Percentiles rank a stretch among this genome's conserved stretches.
phyloP scores from a whole-genome alignment of 2,329 filamentous ascomycete species.

The Elsinoe ampelina region DNA sequence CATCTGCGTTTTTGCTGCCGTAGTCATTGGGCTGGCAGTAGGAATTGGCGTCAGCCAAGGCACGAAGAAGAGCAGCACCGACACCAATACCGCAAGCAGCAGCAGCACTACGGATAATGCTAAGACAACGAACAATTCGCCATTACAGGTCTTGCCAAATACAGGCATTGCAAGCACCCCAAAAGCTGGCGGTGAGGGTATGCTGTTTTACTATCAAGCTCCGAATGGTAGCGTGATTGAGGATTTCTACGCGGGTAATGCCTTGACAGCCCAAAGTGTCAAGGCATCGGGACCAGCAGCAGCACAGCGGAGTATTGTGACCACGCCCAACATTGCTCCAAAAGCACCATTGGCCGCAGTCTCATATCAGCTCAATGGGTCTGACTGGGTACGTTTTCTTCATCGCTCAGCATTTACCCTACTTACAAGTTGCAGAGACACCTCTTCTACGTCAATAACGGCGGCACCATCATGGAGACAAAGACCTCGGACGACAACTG shows the following conservation, averaged over 20 bases:
- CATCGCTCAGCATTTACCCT: neutral
- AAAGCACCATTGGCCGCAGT: neutral
- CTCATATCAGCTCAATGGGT: neutral
- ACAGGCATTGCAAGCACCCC: constrained; percentile 5
- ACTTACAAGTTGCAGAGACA: neutral
- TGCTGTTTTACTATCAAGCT: constrained; percentile 6
- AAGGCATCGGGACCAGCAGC: neutral
- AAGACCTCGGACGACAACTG: neutral
- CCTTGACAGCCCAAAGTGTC: constrained; percentile 1
- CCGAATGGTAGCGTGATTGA: constrained; percentile 6
- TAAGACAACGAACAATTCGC: neutral
- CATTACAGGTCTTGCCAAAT: neutral
- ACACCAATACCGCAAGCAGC: neutral
- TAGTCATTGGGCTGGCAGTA: neutral
- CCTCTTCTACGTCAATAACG: constrained; percentile 3
- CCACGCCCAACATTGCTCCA: neutral
- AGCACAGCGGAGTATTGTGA: neutral
- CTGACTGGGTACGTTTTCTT: neutral
- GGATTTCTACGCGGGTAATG: neutral
- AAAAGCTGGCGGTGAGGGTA: constrained; percentile 1
- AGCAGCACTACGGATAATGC: neutral
- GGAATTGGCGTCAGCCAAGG: neutral
- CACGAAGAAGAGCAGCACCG: neutral
- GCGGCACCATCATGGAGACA: neutral
- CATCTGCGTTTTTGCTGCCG: neutral